Evolutionary conservation across 768 basidiomycete species (phyloP).

Genomic region (Mycena polygramma): DNA sequence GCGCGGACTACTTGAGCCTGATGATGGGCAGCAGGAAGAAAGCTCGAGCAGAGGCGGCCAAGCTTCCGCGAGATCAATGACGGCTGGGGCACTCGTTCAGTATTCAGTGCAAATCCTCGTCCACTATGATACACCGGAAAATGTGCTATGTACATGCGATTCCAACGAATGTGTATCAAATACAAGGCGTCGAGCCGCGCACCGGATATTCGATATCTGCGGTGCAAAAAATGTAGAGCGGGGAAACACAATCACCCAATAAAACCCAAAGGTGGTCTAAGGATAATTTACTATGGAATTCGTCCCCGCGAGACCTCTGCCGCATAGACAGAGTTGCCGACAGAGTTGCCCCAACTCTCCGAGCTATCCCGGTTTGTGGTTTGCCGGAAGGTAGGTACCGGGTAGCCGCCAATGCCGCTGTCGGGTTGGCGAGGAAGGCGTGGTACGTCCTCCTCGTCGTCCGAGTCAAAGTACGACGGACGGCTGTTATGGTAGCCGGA

Average conservation of each 20-base stretch:
- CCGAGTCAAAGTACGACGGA: constrained; percentile 20
- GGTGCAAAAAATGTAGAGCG: not conserved
- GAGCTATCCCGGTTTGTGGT: constrained; percentile 12
- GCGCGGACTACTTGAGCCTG: constrained; percentile 81
- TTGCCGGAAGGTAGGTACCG: not conserved
- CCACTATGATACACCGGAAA: not conserved
- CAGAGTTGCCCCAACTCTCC: constrained; percentile 29
- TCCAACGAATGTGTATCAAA: not conserved
- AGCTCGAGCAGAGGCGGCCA: constrained; percentile 75
- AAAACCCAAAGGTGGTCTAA: not conserved
- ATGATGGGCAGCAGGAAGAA: constrained; percentile 80
- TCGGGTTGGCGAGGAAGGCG: not conserved
- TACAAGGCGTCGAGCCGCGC: not conserved
- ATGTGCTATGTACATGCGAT: not conserved
- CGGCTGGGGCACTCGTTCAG: no score
- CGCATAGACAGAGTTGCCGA: constrained; percentile 8
- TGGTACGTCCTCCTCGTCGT: not conserved
- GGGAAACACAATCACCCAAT: not conserved
- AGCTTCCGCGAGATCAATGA: constrained; percentile 58
- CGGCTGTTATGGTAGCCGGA: not conserved
- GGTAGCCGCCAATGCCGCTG: constrained; percentile 26
- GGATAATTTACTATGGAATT: not conserved
- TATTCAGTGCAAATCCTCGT: no score
- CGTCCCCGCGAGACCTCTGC: not conserved
- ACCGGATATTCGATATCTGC: not conserved